Percentiles rank a stretch among this genome's conserved stretches.
phyloP scores from a whole-genome alignment of 2,329 filamentous ascomycete genomes.

The Meredithiella fracta region DNA sequence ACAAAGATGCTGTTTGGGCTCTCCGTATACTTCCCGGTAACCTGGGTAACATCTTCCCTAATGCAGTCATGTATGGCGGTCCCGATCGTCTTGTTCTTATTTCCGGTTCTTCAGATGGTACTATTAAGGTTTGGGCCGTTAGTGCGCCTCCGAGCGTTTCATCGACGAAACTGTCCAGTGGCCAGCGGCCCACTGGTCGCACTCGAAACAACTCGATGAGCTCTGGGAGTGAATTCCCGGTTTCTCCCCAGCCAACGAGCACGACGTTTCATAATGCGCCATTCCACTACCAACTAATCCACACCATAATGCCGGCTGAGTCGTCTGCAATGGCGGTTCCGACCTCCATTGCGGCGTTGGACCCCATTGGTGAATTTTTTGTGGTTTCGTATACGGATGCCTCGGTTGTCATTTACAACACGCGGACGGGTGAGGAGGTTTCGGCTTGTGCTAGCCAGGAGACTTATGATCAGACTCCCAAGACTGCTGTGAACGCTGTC shows the following conservation, averaged over 20 bases:
- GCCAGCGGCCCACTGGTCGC: slow-evolving; percentile 40
- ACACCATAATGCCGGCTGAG: slow-evolving; percentile 61
- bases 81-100: slow-evolving; percentile 79
- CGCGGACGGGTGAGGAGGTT: slow-evolving; percentile 76
- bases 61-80: slow-evolving; percentile 55
- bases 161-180: slow-evolving; percentile 49
- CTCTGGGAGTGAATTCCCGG: slow-evolving; percentile 81
- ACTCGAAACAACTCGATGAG: slow-evolving; percentile 85
- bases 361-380: slow-evolving; percentile 67
- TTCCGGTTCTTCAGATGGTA: slow-evolving; percentile 80
- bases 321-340: slow-evolving; percentile 37
- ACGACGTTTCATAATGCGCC: slow-evolving; percentile 71
- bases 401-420: slow-evolving; percentile 81
- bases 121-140: slow-evolving; percentile 85
- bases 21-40: slow-evolving; percentile 82
- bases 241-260: slow-evolving; percentile 58
- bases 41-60: slow-evolving; percentile 64
- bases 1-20: slow-evolving; percentile 91
- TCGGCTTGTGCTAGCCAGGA: slow-evolving; percentile 86
- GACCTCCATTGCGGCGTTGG: slow-evolving; percentile 85
- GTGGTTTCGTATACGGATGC: slow-evolving; percentile 88
- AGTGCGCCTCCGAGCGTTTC: slow-evolving; percentile 75
- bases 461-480: slow-evolving; percentile 71
- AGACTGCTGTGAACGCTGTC: slow-evolving; percentile 75
- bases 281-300: slow-evolving; percentile 76